Evolutionary conservation across 306 rosid genomes (phyloP).

Genomic region (Lablab purpureus): DNA sequence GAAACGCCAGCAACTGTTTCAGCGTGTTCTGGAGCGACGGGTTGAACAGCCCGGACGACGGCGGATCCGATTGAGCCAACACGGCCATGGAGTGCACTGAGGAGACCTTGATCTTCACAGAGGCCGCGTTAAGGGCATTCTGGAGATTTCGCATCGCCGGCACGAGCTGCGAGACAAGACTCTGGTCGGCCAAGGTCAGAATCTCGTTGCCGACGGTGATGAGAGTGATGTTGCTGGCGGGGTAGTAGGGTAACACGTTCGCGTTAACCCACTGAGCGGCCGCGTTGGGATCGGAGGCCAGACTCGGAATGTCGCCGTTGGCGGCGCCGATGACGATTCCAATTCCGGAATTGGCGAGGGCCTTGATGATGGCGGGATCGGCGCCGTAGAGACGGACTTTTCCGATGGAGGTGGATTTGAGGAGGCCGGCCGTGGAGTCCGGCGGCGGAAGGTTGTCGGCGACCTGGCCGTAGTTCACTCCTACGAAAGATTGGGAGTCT

Average conservation of each 20-base stretch:
- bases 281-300: constrained; percentile 72
- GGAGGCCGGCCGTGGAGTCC: constrained; percentile 56
- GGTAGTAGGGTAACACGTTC: constrained; percentile 74
- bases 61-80: constrained; percentile 79
- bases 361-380: constrained; percentile 67
- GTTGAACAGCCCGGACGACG: constrained; percentile 76
- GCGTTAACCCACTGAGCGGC: constrained; percentile 77
- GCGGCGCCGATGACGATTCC: constrained; percentile 65
- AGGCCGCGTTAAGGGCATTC: constrained; percentile 61
- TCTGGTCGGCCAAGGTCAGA: constrained; percentile 57
- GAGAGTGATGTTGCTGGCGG: constrained; percentile 68
- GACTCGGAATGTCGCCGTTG: constrained; percentile 70
- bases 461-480: constrained; percentile 84
- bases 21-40: constrained; percentile 54
- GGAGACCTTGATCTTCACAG: constrained; percentile 71
- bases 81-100: constrained; percentile 88
- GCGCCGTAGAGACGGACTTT: constrained; percentile 75
- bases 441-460: constrained; percentile 85
- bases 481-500: constrained; percentile 85
- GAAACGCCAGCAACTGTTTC: constrained; percentile 59
- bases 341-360: constrained; percentile 74
- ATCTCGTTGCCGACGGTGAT: constrained; percentile 92
- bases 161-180: constrained; percentile 64
- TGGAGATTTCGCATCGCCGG: constrained; percentile 90
- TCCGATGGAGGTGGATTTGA: constrained; percentile 69